These are phyloP conservation scores for Scenedesmus sp. DNA, from an alignment of 163 green algal species.

Conservation along the genomic window DNA sequence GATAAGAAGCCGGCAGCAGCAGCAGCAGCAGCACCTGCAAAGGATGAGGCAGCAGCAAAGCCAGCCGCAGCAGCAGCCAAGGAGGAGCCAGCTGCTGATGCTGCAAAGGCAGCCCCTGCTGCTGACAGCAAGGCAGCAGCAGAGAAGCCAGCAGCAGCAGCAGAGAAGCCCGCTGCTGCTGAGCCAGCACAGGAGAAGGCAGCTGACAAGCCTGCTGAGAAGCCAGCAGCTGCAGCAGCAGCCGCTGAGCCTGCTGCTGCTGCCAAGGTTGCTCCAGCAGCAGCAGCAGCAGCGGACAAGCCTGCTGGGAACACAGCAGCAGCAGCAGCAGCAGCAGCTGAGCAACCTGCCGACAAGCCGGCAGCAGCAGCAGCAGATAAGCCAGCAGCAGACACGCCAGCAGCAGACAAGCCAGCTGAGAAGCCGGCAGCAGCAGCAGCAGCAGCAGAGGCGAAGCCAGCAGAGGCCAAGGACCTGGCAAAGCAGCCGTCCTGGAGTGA, in stretches of 20 bases:
- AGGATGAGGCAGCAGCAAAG: background rate
- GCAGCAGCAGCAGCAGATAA: background rate
- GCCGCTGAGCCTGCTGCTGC: background rate
- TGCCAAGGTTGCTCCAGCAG: background rate
- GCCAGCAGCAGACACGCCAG: background rate
- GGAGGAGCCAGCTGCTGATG: background rate
- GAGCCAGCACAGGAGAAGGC: background rate
- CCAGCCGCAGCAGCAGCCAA: background rate
- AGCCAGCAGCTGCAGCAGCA: conserved; percentile 9
- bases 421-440: conserved; percentile 14
- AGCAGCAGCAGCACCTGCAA: conserved; percentile 21
- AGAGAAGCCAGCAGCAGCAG: background rate
- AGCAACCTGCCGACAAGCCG: background rate
- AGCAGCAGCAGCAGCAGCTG: background rate
- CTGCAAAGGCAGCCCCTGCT: background rate
- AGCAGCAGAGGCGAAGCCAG: conserved; percentile 14
- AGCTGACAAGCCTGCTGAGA: background rate
- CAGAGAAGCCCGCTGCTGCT: background rate
- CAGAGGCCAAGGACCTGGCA: background rate
- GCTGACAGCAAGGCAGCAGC: background rate
- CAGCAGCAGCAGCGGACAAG: conserved; percentile 1
- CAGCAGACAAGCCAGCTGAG: background rate
- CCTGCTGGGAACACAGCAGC: background rate
- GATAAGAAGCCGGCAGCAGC: conserved; percentile 17
- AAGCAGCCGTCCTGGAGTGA: conserved; percentile 45